Conservation (phyloP, 495 filamentous ascomycete species). For the Penicillium salamii region DNA sequence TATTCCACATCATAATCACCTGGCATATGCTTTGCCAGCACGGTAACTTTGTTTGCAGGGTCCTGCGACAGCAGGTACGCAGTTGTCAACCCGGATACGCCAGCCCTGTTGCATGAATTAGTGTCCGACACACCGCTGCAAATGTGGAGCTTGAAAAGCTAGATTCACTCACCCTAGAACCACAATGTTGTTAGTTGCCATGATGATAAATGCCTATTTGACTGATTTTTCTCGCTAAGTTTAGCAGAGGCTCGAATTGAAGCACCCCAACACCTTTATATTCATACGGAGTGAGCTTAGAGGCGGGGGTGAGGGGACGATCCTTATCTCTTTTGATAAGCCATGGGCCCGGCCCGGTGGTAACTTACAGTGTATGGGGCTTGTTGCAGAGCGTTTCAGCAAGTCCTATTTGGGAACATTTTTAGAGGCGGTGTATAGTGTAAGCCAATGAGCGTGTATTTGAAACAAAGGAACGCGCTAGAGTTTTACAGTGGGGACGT, state of each 20-base stretch:
- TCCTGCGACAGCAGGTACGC: conserved; percentile 78
- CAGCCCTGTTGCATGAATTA: conserved; percentile 59
- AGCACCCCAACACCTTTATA: no score
- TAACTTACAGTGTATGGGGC: conserved; percentile 3
- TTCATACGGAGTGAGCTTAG: no score
- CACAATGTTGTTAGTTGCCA: conserved; percentile 55
- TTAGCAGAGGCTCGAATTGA: no score
- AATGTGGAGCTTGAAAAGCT: neutral
- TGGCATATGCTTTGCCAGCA: conserved; percentile 95
- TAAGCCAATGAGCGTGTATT: conserved; percentile 1
- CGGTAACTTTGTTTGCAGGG: conserved; percentile 65
- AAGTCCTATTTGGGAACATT: neutral
- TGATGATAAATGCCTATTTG: no score
- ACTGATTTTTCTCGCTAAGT: no score
- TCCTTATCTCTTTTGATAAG: neutral
- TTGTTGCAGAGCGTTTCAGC: neutral
- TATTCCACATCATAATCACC: conserved; percentile 98
- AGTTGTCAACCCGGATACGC: conserved; percentile 88
- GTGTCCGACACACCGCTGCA: neutral
- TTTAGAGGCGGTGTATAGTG: conserved; percentile 15
- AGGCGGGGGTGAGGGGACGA: conserved; percentile 5
- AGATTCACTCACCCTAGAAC: conserved; percentile 56
- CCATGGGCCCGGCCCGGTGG: neutral
- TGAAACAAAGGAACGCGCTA: conserved; percentile 12
- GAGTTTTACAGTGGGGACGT: conserved; percentile 19